Conservation (phyloP, 805 yeast species). For the Myxozyma mucilagina region DNA sequence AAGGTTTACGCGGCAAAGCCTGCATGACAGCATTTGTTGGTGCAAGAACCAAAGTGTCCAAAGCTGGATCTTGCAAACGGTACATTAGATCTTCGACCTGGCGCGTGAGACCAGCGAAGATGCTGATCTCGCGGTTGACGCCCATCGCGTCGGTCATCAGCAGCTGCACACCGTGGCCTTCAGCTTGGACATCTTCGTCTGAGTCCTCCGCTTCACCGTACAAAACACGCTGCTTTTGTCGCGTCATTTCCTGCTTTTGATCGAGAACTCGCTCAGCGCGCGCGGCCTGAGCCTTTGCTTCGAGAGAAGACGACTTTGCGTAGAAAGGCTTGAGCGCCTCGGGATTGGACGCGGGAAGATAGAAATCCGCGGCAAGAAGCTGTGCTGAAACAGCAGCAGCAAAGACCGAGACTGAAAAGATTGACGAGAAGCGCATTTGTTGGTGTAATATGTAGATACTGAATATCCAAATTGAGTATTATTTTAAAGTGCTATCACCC, state of each 20-base stretch:
- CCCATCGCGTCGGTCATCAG: constrained; percentile 45
- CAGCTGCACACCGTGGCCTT: constrained; percentile 33
- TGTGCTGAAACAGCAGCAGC: constrained; percentile 20
- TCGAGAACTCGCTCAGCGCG: constrained; percentile 8
- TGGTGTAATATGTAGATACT: no score
- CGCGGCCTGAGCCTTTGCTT: constrained; percentile 1
- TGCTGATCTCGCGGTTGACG: constrained; percentile 49
- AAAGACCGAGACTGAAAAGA: background rate
- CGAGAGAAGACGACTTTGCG: background rate
- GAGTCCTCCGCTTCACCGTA: constrained; percentile 18
- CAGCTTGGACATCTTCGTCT: constrained; percentile 3
- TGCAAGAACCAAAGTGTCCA: constrained; percentile 60
- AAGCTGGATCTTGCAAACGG: constrained; percentile 49
- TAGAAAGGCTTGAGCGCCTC: constrained; percentile 24
- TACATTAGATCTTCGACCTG: constrained; percentile 52
- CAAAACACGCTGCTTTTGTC: constrained; percentile 18
- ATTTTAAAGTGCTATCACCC: no score
- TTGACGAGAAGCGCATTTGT: constrained; percentile 6
- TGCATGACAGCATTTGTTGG: constrained; percentile 67
- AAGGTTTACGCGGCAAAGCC: constrained; percentile 60
- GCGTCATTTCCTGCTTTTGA: background rate
- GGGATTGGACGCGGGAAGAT: constrained; percentile 13
- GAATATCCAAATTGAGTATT: no score
- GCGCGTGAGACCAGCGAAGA: constrained; percentile 71
- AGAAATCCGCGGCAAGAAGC: constrained; percentile 21